Evolutionary conservation across 169 alveolate species (phyloP).

Genomic region (Eimeria brunetti): DNA sequence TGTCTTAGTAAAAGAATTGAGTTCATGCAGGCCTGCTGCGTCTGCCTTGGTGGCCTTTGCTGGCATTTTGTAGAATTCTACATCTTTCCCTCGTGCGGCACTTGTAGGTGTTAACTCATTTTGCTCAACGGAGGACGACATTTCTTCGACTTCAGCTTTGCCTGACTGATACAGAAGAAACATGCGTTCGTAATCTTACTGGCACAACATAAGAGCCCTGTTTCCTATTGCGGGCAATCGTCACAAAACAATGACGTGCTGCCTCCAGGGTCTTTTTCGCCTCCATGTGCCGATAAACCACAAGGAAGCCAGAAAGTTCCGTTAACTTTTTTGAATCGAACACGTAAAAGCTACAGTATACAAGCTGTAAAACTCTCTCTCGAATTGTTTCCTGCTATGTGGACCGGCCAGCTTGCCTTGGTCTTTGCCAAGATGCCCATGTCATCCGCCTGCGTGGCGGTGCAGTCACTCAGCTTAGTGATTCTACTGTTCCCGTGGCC

Average conservation of each 20-base stretch:
- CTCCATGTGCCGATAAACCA: background rate
- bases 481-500: background rate
- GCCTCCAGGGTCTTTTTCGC: too few relatives aligned
- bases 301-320: background rate
- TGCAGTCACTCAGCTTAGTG: background rate
- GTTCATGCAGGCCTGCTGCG: constrained; percentile 17
- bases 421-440: constrained; percentile 2
- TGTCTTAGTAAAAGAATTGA: constrained; percentile 25
- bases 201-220: background rate
- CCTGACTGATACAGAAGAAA: background rate
- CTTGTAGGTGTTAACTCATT: background rate
- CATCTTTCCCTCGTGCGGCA: background rate
- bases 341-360: too few relatives aligned
- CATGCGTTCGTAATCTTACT: too few relatives aligned
- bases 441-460: constrained; percentile 8
- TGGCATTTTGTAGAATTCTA: background rate
- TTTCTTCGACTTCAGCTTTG: background rate
- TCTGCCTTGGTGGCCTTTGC: background rate
- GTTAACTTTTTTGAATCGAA: background rate
- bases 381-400: background rate
- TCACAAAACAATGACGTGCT: background rate
- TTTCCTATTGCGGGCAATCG: background rate
- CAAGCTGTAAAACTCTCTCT: background rate
- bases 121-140: background rate
- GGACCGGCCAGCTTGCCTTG: constrained; percentile 34